Evolutionary conservation across 257 asterid genomes (phyloP), one percentile per base, ranked within the genome.

Genomic region (Nicotiana noctiflora): DNA sequence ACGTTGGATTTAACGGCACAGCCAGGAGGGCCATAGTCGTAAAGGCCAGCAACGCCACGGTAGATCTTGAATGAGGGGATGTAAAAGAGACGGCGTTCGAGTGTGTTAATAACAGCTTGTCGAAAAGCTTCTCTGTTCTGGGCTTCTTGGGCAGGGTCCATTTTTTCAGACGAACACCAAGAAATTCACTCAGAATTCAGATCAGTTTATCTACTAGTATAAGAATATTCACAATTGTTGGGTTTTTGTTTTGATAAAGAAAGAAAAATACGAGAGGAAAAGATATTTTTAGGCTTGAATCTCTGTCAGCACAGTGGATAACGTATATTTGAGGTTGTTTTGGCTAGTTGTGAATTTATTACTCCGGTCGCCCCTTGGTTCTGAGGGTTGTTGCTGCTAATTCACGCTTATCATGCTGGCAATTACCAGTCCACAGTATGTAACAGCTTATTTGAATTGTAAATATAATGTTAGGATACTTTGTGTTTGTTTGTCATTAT

Each of bases 1-100:
- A 94, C 98, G 65, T 94, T 94, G 4, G 97, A 84, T 84, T 91
- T 93, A 80, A 94, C 93, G 81, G 97, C 88, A 82, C 94, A 91
- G 32, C 97, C 97, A 9, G 98, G 98, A 3, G 98, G 98, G 11
- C 97, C 98, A 79, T 90, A 94, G 64, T 94, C 98, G 64, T 90
- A 93, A 18, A 93, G 88, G 1, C 97, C 98, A 18, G 98, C 97
- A 18, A 94, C 97, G 8, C 98, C 96, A 6, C 98, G 81, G 84
- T 94, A 94, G 88, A 93, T 94, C 83, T 88, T 93, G 89, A 94
- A 94, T 6, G 98, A 91, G 17, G 98, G 97, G 34, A 87, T 90
- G 88, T 88, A 94, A 61, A 94, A 94, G 1, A 90, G 79, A 27
- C 97, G 95, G 78, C 96, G 95, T 21, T 91, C 97, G 9, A 94